Conservation (phyloP, 192 early-diverging fungal species). For the Borealophlyctis nickersoniae region DNA sequence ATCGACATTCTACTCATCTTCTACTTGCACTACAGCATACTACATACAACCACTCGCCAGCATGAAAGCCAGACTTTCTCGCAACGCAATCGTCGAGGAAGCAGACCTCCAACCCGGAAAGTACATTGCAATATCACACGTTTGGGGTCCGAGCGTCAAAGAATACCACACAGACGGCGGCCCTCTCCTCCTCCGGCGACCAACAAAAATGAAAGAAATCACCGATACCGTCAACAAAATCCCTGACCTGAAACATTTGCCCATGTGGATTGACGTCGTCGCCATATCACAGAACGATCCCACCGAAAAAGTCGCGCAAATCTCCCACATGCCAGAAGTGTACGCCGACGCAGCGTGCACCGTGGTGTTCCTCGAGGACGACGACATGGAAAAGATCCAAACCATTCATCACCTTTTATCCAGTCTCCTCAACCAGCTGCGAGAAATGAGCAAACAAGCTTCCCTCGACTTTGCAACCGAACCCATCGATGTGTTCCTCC, state of each 20-base stretch:
- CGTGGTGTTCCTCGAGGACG: background rate
- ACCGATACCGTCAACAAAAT: background rate
- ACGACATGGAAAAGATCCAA: background rate
- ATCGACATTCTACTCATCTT: too few species aligned
- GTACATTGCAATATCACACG: background rate
- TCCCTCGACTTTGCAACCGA: background rate
- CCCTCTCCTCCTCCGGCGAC: background rate
- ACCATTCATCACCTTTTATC: background rate
- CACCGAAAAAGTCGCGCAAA: background rate
- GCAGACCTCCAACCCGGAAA: background rate
- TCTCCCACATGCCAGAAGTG: background rate
- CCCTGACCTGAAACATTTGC: background rate
- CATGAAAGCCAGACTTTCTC: too few species aligned
- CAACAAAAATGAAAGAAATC: background rate
- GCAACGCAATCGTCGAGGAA: too few species aligned
- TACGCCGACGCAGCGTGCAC: background rate
- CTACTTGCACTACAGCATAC: too few species aligned
- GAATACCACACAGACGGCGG: background rate
- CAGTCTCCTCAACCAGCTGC: too few species aligned
- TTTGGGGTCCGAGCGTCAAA: background rate
- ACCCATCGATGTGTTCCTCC: background rate
- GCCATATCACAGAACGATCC: background rate
- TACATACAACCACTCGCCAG: too few species aligned
- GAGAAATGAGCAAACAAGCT: background rate
- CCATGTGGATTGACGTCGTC: background rate